Conservation (phyloP, 352 stramenopile genomes). For the Phytophthora sp. region DNA sequence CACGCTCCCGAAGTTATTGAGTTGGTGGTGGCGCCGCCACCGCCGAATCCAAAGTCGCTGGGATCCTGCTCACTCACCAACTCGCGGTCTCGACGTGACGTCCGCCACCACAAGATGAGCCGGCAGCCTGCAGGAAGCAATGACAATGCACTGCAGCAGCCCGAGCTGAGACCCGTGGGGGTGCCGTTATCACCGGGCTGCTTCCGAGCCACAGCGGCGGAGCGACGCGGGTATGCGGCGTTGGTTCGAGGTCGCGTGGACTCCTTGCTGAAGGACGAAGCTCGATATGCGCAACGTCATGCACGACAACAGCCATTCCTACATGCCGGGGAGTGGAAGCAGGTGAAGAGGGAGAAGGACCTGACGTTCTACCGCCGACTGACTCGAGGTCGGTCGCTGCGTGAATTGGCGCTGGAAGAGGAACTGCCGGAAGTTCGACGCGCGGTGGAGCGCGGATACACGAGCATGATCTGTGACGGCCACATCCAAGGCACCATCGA, state of each 20-base stretch:
- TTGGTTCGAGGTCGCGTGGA: constrained; percentile 39
- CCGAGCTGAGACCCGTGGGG: constrained; percentile 11
- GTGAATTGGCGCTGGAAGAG: constrained; percentile 32
- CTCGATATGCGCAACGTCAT: constrained; percentile 33
- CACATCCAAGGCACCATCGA: constrained; percentile 41
- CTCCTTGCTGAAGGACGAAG: constrained; percentile 27
- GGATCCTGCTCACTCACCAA: constrained; percentile 13
- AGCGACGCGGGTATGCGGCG: constrained; percentile 37
- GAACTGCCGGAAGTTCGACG: constrained; percentile 32
- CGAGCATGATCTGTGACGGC: constrained; percentile 36
- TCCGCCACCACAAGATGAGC: constrained; percentile 11
- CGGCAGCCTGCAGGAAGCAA: too few relatives aligned
- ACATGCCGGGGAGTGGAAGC: constrained; percentile 53
- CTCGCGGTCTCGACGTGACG: too few relatives aligned
- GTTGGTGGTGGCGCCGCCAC: not conserved
- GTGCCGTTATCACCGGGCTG: constrained; percentile 38
- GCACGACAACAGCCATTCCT: constrained; percentile 34
- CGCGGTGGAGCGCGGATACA: constrained; percentile 36
- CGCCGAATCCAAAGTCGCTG: too few relatives aligned
- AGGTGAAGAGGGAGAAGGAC: constrained; percentile 34
- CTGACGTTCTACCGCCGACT: constrained; percentile 56
- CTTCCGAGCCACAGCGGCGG: constrained; percentile 35
- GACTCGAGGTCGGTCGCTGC: constrained; percentile 27
- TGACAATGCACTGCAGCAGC: not conserved
- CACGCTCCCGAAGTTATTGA: constrained; percentile 4